Conservation (phyloP, 345 rosid genomes). For the Linum lewisii region DNA sequence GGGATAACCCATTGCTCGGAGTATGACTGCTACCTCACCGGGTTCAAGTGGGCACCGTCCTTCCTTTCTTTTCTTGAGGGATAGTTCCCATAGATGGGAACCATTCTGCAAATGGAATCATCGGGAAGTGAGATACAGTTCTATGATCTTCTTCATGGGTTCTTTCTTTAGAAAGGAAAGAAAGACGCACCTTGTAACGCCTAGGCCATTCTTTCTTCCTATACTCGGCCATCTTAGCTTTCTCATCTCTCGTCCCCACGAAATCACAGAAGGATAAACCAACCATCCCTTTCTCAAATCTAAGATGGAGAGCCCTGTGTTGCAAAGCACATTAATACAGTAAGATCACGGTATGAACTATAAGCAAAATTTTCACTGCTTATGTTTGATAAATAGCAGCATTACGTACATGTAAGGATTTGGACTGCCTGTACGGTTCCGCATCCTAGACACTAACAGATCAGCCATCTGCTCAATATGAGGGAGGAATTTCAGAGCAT, state of each 20-base stretch:
- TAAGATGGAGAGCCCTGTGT: slow-evolving; percentile 96
- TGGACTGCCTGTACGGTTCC: slow-evolving; percentile 82
- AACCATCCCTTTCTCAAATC: slow-evolving; percentile 99
- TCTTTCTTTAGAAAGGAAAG: slow-evolving; percentile 12
- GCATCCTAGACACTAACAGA: slow-evolving; percentile 80
- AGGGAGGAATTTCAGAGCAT: slow-evolving; percentile 95
- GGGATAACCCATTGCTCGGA: slow-evolving; percentile 97
- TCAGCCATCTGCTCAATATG: slow-evolving; percentile 88
- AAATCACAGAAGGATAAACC: slow-evolving; percentile 97
- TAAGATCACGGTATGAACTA: slow-evolving; percentile 8
- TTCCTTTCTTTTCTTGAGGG: slow-evolving; percentile 95
- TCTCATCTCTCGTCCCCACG: slow-evolving; percentile 97
- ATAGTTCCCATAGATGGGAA: slow-evolving; percentile 92
- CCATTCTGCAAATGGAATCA: slow-evolving; percentile 60
- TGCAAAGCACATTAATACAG: slow-evolving; percentile 10
- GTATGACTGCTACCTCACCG: slow-evolving; percentile 95
- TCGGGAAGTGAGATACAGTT: slow-evolving; percentile 12
- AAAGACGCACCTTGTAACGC: slow-evolving; percentile 63
- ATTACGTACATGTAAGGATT: slow-evolving; percentile 79
- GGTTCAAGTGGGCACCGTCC: slow-evolving; percentile 99
- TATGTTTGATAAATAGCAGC: slow-evolving; percentile 12
- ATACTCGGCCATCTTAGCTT: slow-evolving; percentile 85
- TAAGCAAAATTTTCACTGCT: slow-evolving; percentile 5
- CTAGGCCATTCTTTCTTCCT: slow-evolving; percentile 99
- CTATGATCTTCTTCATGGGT: neutral